Evolutionary conservation across 306 rosid genomes (phyloP), one percentile per base, ranked within the genome.

Genomic region (Dryas alaskensis): DNA sequence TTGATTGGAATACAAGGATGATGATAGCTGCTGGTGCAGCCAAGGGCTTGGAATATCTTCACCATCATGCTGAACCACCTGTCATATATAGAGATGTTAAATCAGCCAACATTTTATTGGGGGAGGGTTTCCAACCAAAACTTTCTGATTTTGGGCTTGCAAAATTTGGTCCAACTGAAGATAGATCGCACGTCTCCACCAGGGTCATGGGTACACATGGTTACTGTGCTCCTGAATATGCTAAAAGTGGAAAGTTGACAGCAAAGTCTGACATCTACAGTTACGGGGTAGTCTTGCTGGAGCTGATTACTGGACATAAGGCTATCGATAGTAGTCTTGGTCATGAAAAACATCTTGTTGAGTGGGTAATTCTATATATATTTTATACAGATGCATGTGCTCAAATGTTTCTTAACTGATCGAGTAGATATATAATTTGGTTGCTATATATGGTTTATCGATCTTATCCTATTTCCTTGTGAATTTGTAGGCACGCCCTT

Each of bases 121-220:
- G 70, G 8, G 85, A 87, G 22, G 79, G 49, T 12, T 92, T 87
- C 53, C 48, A 22, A 70, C 84, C 96, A 31, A 89, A 86, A 72
- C 92, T 92, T 22, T 86, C 93, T 7, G 93, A 92, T 82, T 92
- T 92, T 37, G 93, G 97, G 64, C 86, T 92, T 57, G 96, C 96
- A 10, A 86, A 85, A 69, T 87, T 84, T 48, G 90, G 92, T 65
- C 93, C 96, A 8, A 85, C 82, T 0, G 93, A 89, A 57, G 93
- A 85, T 6, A 78, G 78, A n/a, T 82, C 91, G 0, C 89, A 79
- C 57, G 92, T 91, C 61, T 80, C 88, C 71, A 86, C 95, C 7
- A 87, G 92, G 75, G 97, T 89, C 47, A 84, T 89, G 92, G 97
- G 92, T 70, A 89, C 96, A 7, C 76, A 82, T 45, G 97, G 97